A percentile compares a stretch with the other conserved stretches of the same genome.
Conservation (phyloP, 2,329 filamentous ascomycete genomes). For the Apiospora kogelbergensis region DNA sequence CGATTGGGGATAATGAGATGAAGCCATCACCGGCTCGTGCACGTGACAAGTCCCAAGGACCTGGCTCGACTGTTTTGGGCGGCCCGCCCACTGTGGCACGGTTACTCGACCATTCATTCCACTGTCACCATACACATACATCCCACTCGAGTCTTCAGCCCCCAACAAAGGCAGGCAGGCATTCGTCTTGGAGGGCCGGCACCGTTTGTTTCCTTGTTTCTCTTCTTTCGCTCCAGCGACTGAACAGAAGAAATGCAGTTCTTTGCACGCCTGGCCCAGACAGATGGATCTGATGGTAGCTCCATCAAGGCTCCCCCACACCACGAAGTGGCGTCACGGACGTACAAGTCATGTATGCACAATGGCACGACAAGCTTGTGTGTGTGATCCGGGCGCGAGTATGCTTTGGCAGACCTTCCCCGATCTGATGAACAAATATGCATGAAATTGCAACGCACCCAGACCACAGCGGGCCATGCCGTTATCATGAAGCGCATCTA, state of each 20-base stretch:
- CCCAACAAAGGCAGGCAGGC: neutral
- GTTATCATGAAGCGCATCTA: neutral
- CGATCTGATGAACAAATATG: neutral
- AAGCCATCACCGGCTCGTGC: neutral
- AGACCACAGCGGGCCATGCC: neutral
- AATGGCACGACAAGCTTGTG: neutral
- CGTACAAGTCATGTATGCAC: neutral
- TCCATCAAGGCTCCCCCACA: neutral
- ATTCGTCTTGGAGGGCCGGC: neutral
- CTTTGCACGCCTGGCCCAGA: neutral
- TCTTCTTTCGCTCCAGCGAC: neutral
- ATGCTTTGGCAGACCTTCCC: neutral
- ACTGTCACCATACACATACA: neutral
- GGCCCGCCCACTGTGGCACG: conserved; percentile 3
- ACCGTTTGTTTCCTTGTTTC: neutral
- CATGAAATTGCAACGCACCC: neutral
- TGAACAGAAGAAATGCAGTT: neutral
- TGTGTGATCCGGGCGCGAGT: neutral
- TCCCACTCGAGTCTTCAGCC: neutral
- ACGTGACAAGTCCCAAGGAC: neutral
- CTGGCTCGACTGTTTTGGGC: neutral
- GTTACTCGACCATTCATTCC: conserved; percentile 7
- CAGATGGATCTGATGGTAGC: neutral
- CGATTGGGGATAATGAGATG: neutral
- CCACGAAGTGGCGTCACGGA: neutral